These are phyloP conservation scores for Pleurotus salmoneostramineus DNA, from an alignment of 768 basidiomycete species.

Conservation along the genomic window DNA sequence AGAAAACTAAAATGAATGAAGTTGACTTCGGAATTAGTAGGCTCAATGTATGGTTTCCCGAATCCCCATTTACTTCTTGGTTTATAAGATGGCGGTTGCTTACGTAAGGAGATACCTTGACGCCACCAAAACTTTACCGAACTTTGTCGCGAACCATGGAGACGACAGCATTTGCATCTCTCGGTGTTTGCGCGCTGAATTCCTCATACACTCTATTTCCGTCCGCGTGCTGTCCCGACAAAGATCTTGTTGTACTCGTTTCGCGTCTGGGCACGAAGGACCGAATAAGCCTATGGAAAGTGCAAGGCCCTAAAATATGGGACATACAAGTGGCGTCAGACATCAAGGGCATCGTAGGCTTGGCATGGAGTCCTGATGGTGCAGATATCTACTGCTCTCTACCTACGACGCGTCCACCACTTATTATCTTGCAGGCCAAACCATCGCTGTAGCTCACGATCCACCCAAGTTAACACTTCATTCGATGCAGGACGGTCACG, in stretches of 20 bases:
- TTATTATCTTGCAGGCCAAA: constrained; percentile 45
- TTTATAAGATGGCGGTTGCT: background rate
- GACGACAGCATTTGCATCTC: constrained; percentile 46
- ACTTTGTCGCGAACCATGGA: constrained; percentile 25
- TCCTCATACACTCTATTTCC: constrained; percentile 52
- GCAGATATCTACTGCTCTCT: constrained; percentile 11
- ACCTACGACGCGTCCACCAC: background rate
- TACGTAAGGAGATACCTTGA: background rate
- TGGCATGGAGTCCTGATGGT: constrained; percentile 88
- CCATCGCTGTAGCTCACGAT: constrained; percentile 67
- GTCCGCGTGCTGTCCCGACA: constrained; percentile 81
- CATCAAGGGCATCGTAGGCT: constrained; percentile 46
- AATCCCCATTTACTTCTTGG: constrained; percentile 1
- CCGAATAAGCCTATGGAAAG: constrained; percentile 75
- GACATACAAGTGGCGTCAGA: constrained; percentile 61
- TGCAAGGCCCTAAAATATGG: constrained; percentile 79
- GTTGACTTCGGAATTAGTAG: background rate
- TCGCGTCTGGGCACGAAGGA: constrained; percentile 66
- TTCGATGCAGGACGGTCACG: constrained; percentile 73
- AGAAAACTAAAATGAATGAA: background rate
- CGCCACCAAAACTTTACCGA: too few relatives aligned
- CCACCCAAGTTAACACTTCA: constrained; percentile 67
- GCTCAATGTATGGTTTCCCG: background rate
- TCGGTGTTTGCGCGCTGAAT: constrained; percentile 56
- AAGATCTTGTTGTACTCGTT: constrained; percentile 70